Evolutionary conservation across 345 rosid species (phyloP).

Genomic region (Eucalyptus curtisii): DNA sequence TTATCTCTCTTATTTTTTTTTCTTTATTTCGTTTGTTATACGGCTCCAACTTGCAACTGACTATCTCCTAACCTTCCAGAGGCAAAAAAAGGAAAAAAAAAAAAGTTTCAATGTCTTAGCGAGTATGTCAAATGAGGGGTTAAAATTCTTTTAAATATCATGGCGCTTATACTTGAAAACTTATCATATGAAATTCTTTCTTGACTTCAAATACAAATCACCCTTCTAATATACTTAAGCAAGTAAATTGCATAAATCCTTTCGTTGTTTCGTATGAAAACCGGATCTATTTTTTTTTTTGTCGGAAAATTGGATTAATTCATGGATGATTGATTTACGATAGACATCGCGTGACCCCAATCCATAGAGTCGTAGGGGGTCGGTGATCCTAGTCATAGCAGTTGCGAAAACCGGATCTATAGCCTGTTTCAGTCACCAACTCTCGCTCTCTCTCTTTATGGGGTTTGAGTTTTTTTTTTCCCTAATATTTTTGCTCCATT

Average conservation of each 20-base stretch:
- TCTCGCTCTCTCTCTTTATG: too few relatives aligned
- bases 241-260: background rate
- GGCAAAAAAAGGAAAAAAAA: accelerated
- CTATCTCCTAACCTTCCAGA: background rate
- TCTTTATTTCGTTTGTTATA: background rate
- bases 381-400: too few relatives aligned
- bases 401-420: too few relatives aligned
- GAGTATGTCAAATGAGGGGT: background rate
- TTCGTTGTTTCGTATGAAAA: too few relatives aligned
- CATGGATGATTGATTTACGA: too few relatives aligned
- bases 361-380: too few relatives aligned
- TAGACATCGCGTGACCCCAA: background rate
- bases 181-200: background rate
- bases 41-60: background rate
- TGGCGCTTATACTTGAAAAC: background rate
- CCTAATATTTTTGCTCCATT: too few relatives aligned
- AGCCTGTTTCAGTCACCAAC: background rate
- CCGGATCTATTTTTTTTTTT: too few relatives aligned
- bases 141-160: background rate
- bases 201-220: background rate
- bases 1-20: background rate
- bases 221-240: too few relatives aligned
- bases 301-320: too few relatives aligned
- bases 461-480: too few relatives aligned
- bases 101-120: background rate